Conservation (phyloP, 495 filamentous ascomycete genomes). For the Aspergillus leporis region DNA sequence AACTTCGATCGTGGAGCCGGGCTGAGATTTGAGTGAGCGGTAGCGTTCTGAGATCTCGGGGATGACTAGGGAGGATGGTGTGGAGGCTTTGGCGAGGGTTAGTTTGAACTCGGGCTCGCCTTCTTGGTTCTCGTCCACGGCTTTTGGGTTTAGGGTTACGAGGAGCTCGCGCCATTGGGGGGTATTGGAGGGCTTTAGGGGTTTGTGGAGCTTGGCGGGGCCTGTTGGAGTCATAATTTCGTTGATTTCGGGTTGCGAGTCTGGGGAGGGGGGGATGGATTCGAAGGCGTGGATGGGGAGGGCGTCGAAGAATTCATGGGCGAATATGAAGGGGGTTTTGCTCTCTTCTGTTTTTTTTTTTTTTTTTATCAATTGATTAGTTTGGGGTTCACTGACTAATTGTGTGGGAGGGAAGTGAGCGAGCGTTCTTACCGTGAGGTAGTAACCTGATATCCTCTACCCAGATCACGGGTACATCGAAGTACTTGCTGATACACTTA, state of each 20-base stretch:
- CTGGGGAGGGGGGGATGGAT: conserved; percentile 52
- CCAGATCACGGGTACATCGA: conserved; percentile 75
- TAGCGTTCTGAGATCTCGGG: conserved; percentile 83
- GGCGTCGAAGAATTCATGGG: conserved; percentile 99
- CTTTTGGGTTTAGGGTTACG: conserved; percentile 65
- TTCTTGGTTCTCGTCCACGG: conserved; percentile 46
- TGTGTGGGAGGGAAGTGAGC: background rate
- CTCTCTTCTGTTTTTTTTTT: conserved; percentile 43
- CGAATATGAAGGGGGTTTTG: conserved; percentile 88
- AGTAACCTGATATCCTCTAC: conserved; percentile 84
- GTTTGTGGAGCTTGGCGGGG: conserved; percentile 45
- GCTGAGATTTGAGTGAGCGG: conserved; percentile 63
- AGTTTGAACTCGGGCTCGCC: conserved; percentile 79
- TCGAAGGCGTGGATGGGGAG: conserved; percentile 96
- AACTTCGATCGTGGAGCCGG: conserved; percentile 77
- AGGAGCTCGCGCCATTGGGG: conserved; percentile 86
- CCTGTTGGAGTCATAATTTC: conserved; percentile 50
- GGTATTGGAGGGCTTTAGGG: conserved; percentile 43
- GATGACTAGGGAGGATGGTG: conserved; percentile 79
- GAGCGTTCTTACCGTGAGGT: conserved; percentile 57
- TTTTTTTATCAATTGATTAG: too few relatives aligned
- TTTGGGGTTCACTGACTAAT: background rate
- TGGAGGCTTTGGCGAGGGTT: conserved; percentile 68
- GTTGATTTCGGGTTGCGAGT: conserved; percentile 24
- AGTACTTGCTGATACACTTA: conserved; percentile 74